Base-by-base conservation (phyloP, 495 filamentous ascomycete species). In the Hypoxylon cercidicola region DNA sequence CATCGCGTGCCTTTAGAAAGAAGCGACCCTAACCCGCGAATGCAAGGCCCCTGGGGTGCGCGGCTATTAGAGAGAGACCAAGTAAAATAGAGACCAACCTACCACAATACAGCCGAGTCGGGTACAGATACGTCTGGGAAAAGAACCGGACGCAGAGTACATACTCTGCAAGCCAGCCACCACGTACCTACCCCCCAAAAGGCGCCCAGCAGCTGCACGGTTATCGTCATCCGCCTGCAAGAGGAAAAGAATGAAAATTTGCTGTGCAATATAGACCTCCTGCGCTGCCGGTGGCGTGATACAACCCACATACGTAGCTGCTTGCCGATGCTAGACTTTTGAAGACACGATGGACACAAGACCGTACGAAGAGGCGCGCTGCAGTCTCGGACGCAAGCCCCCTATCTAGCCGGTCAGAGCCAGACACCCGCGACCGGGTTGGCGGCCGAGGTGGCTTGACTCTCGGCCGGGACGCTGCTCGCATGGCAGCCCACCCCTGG, bases 31-130 rank as follows among this genome's bases (percentile, higher is more conserved):
- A 43, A 53, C 32, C 44, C n/a, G 23, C 50, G 34, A 54, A 50
- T 62, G 60, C 65, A 68, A 63, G 37, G 54, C 25, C 25, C 25
- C 25, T 7, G 55, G 54, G 43, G 65, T 54, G 65, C 65, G 65
- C 60, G 65, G 65, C 54, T 68, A 68, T 68, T 55, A 59, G 63
- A 59, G 35, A 67, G 25, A 28, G 25, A 28, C 25, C 3, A 28
- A 3, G 25, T 3, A 28, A 28, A 28, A 28, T 28, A 50, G 30
- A 52, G 55, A 37, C 54, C 54, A 55, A 50, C 59, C 64, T 47
- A 68, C 32, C 32, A 57, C 65, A 68, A 65, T 69, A 69, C 66
- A 69, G 66, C 66, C 66, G 66, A 65, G 61, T 61, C 66, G 66
- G 66, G 57, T 64, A 69, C 55, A 68, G 57, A 64, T 64, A 64